Conservation (phyloP, 108 stramenopile genomes). For the Thalassiosira profunda region DNA sequence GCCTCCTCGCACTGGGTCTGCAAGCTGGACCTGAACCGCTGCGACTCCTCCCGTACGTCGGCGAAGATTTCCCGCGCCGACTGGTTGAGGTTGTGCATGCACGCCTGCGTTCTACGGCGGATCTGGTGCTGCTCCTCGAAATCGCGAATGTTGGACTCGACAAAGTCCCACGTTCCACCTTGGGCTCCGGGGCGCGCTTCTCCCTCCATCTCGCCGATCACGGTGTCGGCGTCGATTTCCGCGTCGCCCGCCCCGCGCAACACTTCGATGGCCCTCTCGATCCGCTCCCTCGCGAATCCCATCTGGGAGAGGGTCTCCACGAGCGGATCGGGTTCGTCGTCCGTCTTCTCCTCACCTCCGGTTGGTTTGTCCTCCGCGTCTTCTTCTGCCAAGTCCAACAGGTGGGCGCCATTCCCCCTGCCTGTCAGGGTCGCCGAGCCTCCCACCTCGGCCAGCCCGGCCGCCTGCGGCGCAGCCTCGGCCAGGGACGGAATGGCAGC, state of each 20-base stretch:
- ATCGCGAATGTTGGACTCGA: slow-evolving; percentile 19
- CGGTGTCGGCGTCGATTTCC: background rate
- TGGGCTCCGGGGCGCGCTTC: background rate
- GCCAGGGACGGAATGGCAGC: no score
- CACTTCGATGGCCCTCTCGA: background rate
- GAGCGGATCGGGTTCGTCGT: no score
- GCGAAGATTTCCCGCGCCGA: slow-evolving; percentile 19
- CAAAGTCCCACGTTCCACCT: slow-evolving; percentile 15
- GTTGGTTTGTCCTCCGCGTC: background rate
- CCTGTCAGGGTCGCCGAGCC: no score
- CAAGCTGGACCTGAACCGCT: slow-evolving; percentile 2
- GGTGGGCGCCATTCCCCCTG: no score
- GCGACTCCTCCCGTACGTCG: slow-evolving; percentile 21
- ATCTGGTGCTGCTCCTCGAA: slow-evolving; percentile 22
- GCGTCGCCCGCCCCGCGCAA: background rate
- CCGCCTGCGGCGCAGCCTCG: no score
- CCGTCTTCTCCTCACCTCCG: background rate
- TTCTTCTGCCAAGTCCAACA: background rate
- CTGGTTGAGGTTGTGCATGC: slow-evolving; percentile 10
- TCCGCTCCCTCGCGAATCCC: slow-evolving; percentile 4
- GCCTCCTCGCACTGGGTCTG: slow-evolving; percentile 12
- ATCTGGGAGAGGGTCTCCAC: background rate
- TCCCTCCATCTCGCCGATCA: background rate
- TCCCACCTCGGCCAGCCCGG: no score
- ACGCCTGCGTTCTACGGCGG: slow-evolving; percentile 8